Evolutionary conservation across 148 eudicot species (phyloP), one percentile per base, ranked within the genome.

Genomic region (Cornus suecica): DNA sequence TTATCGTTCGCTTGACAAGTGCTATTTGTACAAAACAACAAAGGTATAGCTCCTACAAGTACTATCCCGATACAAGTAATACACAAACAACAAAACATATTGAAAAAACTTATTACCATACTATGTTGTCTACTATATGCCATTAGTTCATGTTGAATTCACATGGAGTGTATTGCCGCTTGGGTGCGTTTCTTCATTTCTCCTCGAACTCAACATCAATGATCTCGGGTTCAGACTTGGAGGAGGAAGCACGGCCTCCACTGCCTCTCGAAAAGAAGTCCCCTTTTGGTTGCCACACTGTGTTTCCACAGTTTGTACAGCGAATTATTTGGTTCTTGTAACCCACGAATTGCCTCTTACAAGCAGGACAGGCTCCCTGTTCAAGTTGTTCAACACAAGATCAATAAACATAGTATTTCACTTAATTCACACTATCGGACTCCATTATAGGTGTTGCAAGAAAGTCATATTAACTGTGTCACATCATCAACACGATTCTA

Each of bases 331-430:
- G 90, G 81, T 48, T 84, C 79, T 86, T 90, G 72, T 77, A 70
- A 26, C 94, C 94, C 18, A 84, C 81, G 80, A 95, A 95, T 70
- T 87, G 90, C 78, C 87, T 91, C 87, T 85, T 93, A 82, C 99
- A 96, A 61, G 98, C 85, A 22, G 99, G 99, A 90, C 98, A 96
- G 69, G 86, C 79, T n/a, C 99, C 99, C 99, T 93, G 88, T 66
- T 71, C 74, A 76, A 60, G 66, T 63, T 23, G 65, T 71, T 48
- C 15, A 15, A 32, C 34, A 41, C 45, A 28, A 65, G 29, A 20
- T 5, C 52, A 34, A 74, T 10, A 1, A 45, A 8, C 13, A 8
- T 70, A 30, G 22, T 22, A 27, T 7, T 52, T 10, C 24, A 58
- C 24, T 58, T 58, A 58, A 58, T 58, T 58, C 8, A 56, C n/a